phyloP scores from a whole-genome alignment of 352 stramenopile genomes.

The Globisporangium nodosum region DNA sequence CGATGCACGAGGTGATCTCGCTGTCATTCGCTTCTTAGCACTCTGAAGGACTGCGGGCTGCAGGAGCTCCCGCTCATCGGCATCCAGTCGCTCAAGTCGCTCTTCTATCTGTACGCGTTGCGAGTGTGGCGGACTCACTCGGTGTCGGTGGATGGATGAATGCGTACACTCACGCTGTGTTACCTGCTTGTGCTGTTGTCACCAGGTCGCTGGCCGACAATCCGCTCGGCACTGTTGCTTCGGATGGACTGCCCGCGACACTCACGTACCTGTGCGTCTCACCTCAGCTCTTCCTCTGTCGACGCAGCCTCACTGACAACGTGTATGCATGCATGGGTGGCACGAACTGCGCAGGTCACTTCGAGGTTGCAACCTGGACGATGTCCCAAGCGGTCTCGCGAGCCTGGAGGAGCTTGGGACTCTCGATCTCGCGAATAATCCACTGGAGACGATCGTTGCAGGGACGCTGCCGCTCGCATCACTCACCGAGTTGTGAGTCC shows the following conservation, averaged over 20 bases:
- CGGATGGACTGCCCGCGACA: slow-evolving; percentile 1
- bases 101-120: slow-evolving; percentile 2
- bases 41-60: slow-evolving; percentile 4
- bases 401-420: neutral
- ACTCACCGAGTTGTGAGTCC: slow-evolving; percentile 2
- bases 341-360: neutral
- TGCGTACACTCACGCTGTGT: neutral
- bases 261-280: slow-evolving; percentile 2
- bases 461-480: neutral
- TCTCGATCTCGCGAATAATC: slow-evolving; percentile 3
- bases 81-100: neutral
- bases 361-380: slow-evolving; percentile 1
- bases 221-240: neutral
- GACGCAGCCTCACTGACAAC: no score
- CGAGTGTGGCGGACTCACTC: neutral
- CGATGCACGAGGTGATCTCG: neutral
- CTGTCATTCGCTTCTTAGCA: neutral
- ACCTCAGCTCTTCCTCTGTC: neutral
- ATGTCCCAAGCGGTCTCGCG: neutral
- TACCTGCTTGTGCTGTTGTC: neutral
- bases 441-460: neutral
- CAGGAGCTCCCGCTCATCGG: slow-evolving; percentile 1
- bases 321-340: no score
- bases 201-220: slow-evolving; percentile 4
- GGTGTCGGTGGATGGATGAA: neutral